Evolutionary conservation across 768 basidiomycete species (phyloP).

Genomic region (Termitomyces bulborhizus): DNA sequence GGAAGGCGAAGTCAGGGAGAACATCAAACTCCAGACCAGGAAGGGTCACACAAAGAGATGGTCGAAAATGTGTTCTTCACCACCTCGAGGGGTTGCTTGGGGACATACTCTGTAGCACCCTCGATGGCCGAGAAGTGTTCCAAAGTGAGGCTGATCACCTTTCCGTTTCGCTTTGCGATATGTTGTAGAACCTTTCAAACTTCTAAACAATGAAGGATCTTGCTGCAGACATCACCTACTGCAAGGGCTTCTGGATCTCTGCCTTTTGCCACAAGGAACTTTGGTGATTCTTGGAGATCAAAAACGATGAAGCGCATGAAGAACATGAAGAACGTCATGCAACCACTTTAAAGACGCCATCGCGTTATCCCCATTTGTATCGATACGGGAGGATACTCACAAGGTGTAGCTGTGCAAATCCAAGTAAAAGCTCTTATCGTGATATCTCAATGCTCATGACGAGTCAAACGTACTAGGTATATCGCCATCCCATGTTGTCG

Average conservation of each 20-base stretch:
- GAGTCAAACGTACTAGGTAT: slow-evolving; percentile 34
- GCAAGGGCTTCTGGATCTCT: slow-evolving; percentile 50
- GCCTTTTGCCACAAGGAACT: slow-evolving; percentile 52
- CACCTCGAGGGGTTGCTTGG: slow-evolving; percentile 21
- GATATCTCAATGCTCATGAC: not conserved
- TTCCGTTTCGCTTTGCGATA: slow-evolving; percentile 43
- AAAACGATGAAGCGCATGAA: slow-evolving; percentile 51
- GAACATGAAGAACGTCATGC: slow-evolving; percentile 47
- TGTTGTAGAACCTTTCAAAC: slow-evolving; percentile 35
- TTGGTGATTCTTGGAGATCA: slow-evolving; percentile 55
- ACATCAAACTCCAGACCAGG: not conserved
- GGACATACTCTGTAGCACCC: slow-evolving; percentile 8
- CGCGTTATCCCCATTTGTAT: not conserved
- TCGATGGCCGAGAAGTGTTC: slow-evolving; percentile 33
- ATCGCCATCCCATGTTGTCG: slow-evolving; percentile 59
- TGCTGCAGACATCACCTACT: slow-evolving; percentile 18
- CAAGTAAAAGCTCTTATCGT: not conserved
- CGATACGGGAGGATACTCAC: slow-evolving; percentile 18
- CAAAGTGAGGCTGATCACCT: slow-evolving; percentile 35
- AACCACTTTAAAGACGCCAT: slow-evolving; percentile 27
- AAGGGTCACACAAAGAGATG: slow-evolving; percentile 31
- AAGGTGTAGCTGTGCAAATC: slow-evolving; percentile 29
- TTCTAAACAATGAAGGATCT: not conserved
- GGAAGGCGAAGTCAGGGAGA: not conserved
- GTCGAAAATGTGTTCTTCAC: slow-evolving; percentile 28